phyloP scores from a whole-genome alignment of 441 rosid species.

The Kokia cookei region DNA sequence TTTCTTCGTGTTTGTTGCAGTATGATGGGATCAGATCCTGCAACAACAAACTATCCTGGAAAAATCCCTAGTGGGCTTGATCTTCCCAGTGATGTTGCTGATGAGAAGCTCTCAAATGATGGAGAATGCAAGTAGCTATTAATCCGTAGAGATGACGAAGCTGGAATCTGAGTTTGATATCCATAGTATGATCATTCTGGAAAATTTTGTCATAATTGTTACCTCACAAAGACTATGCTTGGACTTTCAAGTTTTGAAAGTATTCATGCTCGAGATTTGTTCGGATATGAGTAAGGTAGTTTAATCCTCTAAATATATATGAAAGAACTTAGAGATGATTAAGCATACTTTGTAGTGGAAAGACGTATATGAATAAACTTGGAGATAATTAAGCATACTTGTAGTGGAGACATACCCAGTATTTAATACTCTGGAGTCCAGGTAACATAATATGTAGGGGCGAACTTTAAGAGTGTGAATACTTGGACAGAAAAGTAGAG shows the following conservation, averaged over 20 bases:
- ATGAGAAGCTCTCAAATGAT: constrained; percentile 24
- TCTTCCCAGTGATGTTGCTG: constrained; percentile 54
- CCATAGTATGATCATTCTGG: not conserved
- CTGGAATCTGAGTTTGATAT: not conserved
- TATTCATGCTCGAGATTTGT: too few species aligned
- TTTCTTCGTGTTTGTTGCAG: constrained; percentile 27
- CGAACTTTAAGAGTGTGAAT: too few species aligned
- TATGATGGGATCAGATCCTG: constrained; percentile 45
- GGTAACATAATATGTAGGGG: not conserved
- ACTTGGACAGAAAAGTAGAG: too few species aligned
- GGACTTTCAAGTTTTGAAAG: not conserved
- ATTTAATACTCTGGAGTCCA: not conserved
- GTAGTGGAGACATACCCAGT: not conserved
- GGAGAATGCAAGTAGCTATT: not conserved
- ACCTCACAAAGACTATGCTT: not conserved
- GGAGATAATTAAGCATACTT: not conserved
- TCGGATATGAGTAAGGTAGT: too few species aligned
- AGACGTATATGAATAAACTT: not conserved
- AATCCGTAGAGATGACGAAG: not conserved
- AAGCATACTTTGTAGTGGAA: not conserved
- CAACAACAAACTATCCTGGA: constrained; percentile 59
- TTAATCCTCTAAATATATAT: not conserved
- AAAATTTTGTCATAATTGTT: not conserved
- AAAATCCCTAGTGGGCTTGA: constrained; percentile 58
- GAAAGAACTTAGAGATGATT: not conserved